phyloP scores from a whole-genome alignment of 257 asterid species.

The Solanum boliviense region DNA sequence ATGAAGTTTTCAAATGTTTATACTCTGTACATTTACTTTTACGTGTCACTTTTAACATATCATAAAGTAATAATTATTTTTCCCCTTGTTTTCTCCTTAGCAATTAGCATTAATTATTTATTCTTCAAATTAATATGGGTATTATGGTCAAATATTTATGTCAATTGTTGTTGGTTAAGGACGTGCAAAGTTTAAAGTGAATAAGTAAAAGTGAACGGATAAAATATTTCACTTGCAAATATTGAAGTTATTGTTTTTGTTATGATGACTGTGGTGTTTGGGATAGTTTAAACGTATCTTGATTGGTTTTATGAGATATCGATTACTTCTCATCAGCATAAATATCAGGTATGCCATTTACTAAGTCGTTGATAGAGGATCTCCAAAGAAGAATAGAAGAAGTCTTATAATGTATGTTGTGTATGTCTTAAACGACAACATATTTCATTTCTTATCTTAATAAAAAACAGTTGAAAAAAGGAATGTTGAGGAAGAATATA shows the following conservation, averaged over 20 bases:
- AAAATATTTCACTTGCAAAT: background rate
- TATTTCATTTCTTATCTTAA: background rate
- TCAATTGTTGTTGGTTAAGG: background rate
- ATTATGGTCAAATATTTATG: no score
- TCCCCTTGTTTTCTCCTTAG: background rate
- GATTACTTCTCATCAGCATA: accelerated
- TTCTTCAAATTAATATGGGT: background rate
- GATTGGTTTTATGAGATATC: background rate
- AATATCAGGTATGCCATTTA: accelerated
- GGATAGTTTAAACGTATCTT: background rate
- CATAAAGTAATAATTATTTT: no score
- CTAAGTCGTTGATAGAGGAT: background rate
- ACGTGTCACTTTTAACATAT: no score
- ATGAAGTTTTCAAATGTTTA: background rate
- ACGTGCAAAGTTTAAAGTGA: background rate
- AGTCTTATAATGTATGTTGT: background rate
- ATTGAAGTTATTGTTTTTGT: no score
- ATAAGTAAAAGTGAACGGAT: background rate
- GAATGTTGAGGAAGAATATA: no score
- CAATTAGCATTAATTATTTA: background rate
- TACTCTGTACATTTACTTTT: background rate
- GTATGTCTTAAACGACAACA: background rate
- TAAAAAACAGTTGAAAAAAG: background rate
- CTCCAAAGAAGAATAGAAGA: background rate
- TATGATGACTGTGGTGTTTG: background rate